phyloP scores from a whole-genome alignment of 164 flowering plant genomes.

The Paratinospora sagittata region DNA sequence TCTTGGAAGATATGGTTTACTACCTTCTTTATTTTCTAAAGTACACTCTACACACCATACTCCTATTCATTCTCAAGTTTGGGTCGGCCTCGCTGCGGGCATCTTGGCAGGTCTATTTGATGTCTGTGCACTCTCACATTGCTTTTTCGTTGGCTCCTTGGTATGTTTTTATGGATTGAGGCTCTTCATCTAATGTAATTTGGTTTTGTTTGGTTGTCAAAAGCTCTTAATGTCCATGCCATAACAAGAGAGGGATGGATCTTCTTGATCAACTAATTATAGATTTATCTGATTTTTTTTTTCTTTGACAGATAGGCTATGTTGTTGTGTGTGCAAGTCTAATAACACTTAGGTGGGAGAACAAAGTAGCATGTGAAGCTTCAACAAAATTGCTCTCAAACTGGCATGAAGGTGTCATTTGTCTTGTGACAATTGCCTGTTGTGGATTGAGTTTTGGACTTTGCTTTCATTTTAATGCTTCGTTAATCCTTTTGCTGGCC shows the following conservation, averaged over 20 bases:
- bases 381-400: slow-evolving; percentile 39
- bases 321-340: slow-evolving; percentile 93
- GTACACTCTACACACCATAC: slow-evolving; percentile 68
- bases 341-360: slow-evolving; percentile 68
- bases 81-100: slow-evolving; percentile 86
- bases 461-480: slow-evolving; percentile 48
- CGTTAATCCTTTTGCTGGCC: slow-evolving; percentile 38
- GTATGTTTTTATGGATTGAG: slow-evolving; percentile 30
- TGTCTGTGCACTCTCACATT: slow-evolving; percentile 73
- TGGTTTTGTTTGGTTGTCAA: no score
- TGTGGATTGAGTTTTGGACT: slow-evolving; percentile 78
- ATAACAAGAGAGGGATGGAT: no score
- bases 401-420: slow-evolving; percentile 70
- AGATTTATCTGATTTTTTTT: slow-evolving; percentile 18
- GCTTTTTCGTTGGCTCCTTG: slow-evolving; percentile 93
- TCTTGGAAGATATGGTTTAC: slow-evolving; percentile 91
- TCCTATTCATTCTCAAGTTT: slow-evolving; percentile 82
- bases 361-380: slow-evolving; percentile 38
- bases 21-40: slow-evolving; percentile 74
- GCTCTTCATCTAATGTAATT: neutral
- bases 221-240: no score
- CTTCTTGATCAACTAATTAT: neutral
- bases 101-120: slow-evolving; percentile 74
- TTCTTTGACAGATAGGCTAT: slow-evolving; percentile 89
- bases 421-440: slow-evolving; percentile 54